phyloP scores from a whole-genome alignment of 352 stramenopile species.

The Globisporangium nodosum region DNA sequence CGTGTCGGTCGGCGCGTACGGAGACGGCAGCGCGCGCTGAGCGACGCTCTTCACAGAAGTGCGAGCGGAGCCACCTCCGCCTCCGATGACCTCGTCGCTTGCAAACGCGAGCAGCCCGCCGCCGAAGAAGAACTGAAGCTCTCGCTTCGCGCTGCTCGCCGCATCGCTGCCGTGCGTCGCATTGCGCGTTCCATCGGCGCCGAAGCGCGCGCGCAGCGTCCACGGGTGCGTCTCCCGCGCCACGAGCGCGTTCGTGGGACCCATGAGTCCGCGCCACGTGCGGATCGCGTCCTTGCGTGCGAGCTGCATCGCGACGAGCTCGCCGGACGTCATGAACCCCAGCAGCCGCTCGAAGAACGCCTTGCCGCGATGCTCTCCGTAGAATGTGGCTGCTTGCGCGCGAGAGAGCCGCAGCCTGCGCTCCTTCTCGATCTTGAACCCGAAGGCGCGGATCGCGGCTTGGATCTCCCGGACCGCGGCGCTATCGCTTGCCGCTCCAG shows the following conservation, averaged over 20 bases:
- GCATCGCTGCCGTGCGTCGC: constrained; percentile 81
- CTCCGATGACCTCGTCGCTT: not conserved
- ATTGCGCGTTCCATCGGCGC: constrained; percentile 71
- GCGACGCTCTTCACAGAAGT: not conserved
- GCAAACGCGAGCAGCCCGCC: constrained; percentile 1
- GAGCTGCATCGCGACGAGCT: constrained; percentile 48
- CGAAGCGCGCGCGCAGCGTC: constrained; percentile 71
- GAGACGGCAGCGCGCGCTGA: constrained; percentile 5
- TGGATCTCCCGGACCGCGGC: constrained; percentile 28
- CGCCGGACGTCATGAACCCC: constrained; percentile 65
- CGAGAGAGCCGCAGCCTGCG: constrained; percentile 28
- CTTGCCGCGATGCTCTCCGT: constrained; percentile 58
- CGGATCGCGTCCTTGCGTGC: constrained; percentile 45
- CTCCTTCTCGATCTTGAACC: constrained; percentile 44
- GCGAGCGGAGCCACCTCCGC: not conserved
- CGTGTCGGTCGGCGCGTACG: constrained; percentile 5
- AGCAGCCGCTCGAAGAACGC: constrained; percentile 51
- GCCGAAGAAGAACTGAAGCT: constrained; percentile 81
- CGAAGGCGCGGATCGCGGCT: constrained; percentile 29
- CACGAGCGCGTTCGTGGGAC: constrained; percentile 61
- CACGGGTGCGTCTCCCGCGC: constrained; percentile 41
- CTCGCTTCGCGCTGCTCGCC: constrained; percentile 39
- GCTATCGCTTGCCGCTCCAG: constrained; percentile 32
- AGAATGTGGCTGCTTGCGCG: constrained; percentile 51
- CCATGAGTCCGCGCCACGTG: constrained; percentile 67